Evolutionary conservation across 352 stramenopile species (phyloP).

Genomic region (Pilasporangium apinafurcum): DNA sequence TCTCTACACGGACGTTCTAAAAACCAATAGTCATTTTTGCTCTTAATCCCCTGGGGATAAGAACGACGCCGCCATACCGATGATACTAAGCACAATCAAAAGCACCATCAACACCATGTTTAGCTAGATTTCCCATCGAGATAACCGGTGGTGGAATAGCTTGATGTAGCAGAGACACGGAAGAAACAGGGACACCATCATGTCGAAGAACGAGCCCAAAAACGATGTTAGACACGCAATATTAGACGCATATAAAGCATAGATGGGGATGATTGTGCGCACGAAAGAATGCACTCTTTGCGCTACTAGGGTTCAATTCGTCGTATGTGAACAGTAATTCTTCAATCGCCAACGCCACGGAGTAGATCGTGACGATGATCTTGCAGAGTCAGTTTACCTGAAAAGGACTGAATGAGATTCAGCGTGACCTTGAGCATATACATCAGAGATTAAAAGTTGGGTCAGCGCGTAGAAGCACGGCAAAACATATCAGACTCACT

Average conservation of each 20-base stretch:
- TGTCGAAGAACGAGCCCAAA: slow-evolving; percentile 82
- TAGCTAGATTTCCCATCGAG: slow-evolving; percentile 37
- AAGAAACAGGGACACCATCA: slow-evolving; percentile 76
- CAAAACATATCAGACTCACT: background rate
- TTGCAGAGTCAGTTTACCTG: slow-evolving; percentile 63
- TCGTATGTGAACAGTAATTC: slow-evolving; percentile 54
- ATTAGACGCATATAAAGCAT: slow-evolving; percentile 68
- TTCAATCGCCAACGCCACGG: slow-evolving; percentile 67
- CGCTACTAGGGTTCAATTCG: slow-evolving; percentile 24
- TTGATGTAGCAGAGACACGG: slow-evolving; percentile 84
- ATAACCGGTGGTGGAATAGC: slow-evolving; percentile 55
- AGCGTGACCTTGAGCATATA: slow-evolving; percentile 42
- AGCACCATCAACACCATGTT: slow-evolving; percentile 50
- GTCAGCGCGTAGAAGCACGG: background rate
- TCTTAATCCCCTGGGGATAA: too few relatives aligned
- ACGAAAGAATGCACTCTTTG: slow-evolving; percentile 58
- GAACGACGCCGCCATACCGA: slow-evolving; percentile 77
- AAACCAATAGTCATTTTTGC: too few relatives aligned
- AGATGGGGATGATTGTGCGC: slow-evolving; percentile 50
- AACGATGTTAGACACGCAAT: slow-evolving; percentile 84
- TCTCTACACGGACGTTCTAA: too few relatives aligned
- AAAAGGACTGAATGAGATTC: slow-evolving; percentile 68
- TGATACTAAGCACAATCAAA: slow-evolving; percentile 60
- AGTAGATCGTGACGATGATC: slow-evolving; percentile 80
- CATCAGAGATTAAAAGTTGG: background rate